Evolutionary conservation across 108 stramenopile species (phyloP), one percentile per base, ranked within the genome.

Genomic region (Craspedostauros australis): DNA sequence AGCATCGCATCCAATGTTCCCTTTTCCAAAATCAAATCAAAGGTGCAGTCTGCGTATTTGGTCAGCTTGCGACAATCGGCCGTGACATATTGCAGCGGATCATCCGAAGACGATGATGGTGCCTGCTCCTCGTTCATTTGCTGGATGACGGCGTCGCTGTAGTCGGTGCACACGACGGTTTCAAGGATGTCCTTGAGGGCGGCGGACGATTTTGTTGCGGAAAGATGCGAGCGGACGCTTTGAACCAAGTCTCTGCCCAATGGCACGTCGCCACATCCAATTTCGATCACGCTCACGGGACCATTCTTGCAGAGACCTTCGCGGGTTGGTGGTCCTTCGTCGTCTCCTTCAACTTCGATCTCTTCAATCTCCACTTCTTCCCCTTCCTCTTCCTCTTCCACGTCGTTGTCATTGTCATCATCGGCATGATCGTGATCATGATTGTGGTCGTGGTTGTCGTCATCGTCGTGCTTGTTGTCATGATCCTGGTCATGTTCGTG

Each of bases 1-100:
- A 91, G 63, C 79, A 91, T 81, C 24, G 89, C 84, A 73, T 91
- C 89, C 21, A 86, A 42, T 3, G 89, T 91, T 8, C 89, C 89
- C 46, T 91, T 91, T 43, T 91, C 89, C n/a, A 91, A 29, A 16
- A 91, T 56, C 15, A 91, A 29, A 25, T 79, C 51, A 37, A 82
- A 80, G 3, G 57, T 59, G 24, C 70, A 54, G 32, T 77, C 29
- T 14, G 40, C 4, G 42, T 62, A 75, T n/a, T n/a, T n/a, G 0
- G 82, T 70, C 39, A 91, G 43, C 1, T 56, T 32, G 21, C 83
- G 41, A 16, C 85, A 84, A 80, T 91, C 85, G 9, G 46, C 49
- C 16, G 63, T 64, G 24, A 54, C 46, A 39, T 64, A 91, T 14
- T 65, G 51, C n/a, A 80, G 48, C 5, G 50, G 52, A 27, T 4